Conservation (phyloP, 805 yeast genomes). For the Candida tibetensis region DNA sequence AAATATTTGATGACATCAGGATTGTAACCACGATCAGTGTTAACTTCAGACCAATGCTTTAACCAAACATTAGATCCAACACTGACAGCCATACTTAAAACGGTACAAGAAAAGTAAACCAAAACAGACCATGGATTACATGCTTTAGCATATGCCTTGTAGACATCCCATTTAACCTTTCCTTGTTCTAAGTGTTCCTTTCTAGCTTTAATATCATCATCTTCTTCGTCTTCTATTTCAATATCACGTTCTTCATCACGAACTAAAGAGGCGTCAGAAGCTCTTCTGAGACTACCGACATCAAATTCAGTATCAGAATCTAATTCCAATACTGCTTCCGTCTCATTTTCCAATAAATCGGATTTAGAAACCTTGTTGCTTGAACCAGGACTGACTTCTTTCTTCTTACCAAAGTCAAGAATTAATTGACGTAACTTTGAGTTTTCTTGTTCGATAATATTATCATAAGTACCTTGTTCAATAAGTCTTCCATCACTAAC, state of each 20-base stretch:
- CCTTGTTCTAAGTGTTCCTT: constrained; percentile 91
- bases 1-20: constrained; percentile 72
- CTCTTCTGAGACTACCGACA: constrained; percentile 51
- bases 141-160: constrained; percentile 79
- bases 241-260: constrained; percentile 31
- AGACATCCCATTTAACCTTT: constrained; percentile 85
- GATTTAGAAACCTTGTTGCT: constrained; percentile 15
- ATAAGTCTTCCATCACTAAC: constrained; percentile 64
- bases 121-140: constrained; percentile 70
- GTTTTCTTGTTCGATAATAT: constrained; percentile 43
- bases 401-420: constrained; percentile 58
- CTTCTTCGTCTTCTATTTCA: constrained; percentile 36
- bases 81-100: constrained; percentile 57
- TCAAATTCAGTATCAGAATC: constrained; percentile 33
- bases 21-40: constrained; percentile 64
- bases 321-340: constrained; percentile 24
- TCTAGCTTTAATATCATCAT: constrained; percentile 40
- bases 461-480: constrained; percentile 63
- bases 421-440: constrained; percentile 55
- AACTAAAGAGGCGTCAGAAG: constrained; percentile 52
- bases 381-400: constrained; percentile 12
- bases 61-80: constrained; percentile 86
- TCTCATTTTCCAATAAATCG: constrained; percentile 10
- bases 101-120: constrained; percentile 52
- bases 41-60: constrained; percentile 95